phyloP scores from a whole-genome alignment of 2,329 filamentous ascomycete genomes.

The Verticillium nubilum region DNA sequence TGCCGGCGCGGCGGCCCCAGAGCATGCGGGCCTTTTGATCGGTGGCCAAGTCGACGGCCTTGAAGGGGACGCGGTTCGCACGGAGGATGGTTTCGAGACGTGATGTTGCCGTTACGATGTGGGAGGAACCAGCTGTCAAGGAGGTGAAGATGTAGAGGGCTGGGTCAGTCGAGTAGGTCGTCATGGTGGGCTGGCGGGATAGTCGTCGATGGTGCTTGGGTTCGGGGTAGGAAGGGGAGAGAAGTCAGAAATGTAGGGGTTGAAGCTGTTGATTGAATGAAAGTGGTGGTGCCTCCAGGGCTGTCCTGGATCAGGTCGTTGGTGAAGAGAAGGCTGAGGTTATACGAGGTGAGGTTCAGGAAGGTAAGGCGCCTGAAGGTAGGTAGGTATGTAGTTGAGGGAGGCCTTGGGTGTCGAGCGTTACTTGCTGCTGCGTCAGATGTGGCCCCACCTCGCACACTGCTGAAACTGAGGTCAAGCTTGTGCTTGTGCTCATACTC shows the following conservation, averaged over 20 bases:
- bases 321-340: background rate
- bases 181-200: constrained; percentile 8
- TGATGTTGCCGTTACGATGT: constrained; percentile 93
- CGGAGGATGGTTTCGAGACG: constrained; percentile 94
- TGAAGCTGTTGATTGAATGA: background rate
- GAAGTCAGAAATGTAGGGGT: background rate
- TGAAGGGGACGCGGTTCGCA: constrained; percentile 91
- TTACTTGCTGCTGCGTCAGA: background rate
- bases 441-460: background rate
- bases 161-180: constrained; percentile 52
- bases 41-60: constrained; percentile 83
- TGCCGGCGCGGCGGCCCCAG: constrained; percentile 79
- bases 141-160: constrained; percentile 94
- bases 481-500: too few species aligned
- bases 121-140: constrained; percentile 87
- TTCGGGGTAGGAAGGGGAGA: background rate
- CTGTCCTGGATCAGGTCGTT: background rate
- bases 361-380: too few species aligned
- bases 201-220: background rate
- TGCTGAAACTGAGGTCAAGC: background rate
- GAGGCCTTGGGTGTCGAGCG: background rate
- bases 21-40: constrained; percentile 84
- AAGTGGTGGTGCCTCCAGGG: background rate
- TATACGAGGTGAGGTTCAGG: background rate
- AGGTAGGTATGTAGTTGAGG: too few species aligned